A percentile compares a stretch with the other conserved stretches of the same genome.
These are phyloP conservation scores for Lactarius sp. DNA, from an alignment of 768 basidiomycete genomes.

Conservation along the genomic window DNA sequence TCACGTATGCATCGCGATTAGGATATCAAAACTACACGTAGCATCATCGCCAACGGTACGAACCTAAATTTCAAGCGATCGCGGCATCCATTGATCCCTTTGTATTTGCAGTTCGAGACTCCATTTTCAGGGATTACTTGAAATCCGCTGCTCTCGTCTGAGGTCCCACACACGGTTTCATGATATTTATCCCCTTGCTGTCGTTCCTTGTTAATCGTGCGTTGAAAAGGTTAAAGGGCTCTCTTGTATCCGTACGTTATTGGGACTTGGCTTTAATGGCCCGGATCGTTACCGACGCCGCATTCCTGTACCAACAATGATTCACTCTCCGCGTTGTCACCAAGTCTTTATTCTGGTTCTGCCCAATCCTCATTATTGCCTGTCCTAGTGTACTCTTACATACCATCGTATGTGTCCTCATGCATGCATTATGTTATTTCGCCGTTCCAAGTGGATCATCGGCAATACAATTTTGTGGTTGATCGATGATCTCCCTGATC, in stretches of 20 bases:
- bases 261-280: constrained; percentile 11
- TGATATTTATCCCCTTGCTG: constrained; percentile 3
- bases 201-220: constrained; percentile 3
- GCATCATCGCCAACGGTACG: constrained; percentile 75
- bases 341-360: constrained; percentile 8
- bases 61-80: background rate
- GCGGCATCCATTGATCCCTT: background rate
- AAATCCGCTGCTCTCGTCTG: constrained; percentile 37
- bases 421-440: constrained; percentile 14
- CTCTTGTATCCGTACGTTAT: constrained; percentile 17
- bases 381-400: constrained; percentile 20
- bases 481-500: background rate
- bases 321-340: constrained; percentile 3
- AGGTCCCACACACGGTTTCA: constrained; percentile 5
- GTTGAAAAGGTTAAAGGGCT: background rate
- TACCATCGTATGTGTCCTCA: background rate
- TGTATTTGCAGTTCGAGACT: constrained; percentile 31
- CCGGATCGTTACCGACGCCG: constrained; percentile 1
- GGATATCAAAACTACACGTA: constrained; percentile 81
- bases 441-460: background rate
- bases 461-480: background rate
- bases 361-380: constrained; percentile 2
- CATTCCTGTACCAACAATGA: constrained; percentile 21
- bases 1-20: constrained; percentile 28
- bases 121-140: constrained; percentile 37